Percentiles rank a stretch among this genome's conserved stretches.
These are phyloP conservation scores for Trichophyton rubrum DNA, from an alignment of 2,329 filamentous ascomycete genomes.

Conservation along the genomic window DNA sequence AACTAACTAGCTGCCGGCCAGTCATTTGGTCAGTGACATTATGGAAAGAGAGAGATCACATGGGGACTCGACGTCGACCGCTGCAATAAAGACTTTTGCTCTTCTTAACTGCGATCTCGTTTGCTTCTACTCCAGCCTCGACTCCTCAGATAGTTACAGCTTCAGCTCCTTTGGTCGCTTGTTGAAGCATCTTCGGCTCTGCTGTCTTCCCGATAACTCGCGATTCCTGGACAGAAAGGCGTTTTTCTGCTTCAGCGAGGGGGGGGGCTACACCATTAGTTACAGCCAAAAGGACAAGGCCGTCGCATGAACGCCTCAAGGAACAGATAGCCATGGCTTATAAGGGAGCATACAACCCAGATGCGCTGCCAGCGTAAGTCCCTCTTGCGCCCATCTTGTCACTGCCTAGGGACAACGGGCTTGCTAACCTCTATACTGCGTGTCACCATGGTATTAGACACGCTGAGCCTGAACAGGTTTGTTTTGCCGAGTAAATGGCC, in stretches of 20 bases:
- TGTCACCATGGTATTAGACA: constrained; percentile 39
- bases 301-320: neutral
- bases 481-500: constrained; percentile 8
- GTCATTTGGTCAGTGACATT: neutral
- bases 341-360: constrained; percentile 83
- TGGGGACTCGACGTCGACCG: neutral
- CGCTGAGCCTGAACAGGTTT: constrained; percentile 61
- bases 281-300: neutral
- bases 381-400: constrained; percentile 2
- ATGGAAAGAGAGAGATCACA: no score
- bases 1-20: neutral
- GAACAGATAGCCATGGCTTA: constrained; percentile 59
- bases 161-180: no score
- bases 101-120: neutral
- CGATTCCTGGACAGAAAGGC: no score
- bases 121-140: neutral
- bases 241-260: no score
- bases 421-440: neutral
- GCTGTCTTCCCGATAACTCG: no score
- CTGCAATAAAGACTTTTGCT: neutral
- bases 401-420: neutral
- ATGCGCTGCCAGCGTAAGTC: constrained; percentile 79
- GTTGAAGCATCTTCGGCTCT: no score
- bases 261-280: neutral
- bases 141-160: no score